phyloP scores from a whole-genome alignment of 2,329 filamentous ascomycete species.

The Aspergillus awamori region DNA sequence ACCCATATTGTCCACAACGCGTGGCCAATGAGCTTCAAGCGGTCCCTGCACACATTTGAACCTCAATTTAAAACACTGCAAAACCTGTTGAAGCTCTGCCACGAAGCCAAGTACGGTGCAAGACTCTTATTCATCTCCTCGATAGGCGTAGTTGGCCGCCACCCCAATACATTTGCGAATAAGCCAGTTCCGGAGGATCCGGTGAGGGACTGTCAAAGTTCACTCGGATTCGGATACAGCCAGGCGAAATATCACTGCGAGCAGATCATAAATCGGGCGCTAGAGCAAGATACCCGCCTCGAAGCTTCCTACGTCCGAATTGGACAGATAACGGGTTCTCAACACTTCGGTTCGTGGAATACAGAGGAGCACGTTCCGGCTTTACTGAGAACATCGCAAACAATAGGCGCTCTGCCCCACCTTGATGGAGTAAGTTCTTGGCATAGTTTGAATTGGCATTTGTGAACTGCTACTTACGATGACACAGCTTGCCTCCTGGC shows the following conservation, averaged over 20 bases:
- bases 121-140: neutral
- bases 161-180: neutral
- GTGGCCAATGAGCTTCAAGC: conserved; percentile 23
- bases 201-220: neutral
- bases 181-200: neutral
- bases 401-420: neutral
- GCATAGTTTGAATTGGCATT: neutral
- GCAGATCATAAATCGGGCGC: neutral
- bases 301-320: neutral
- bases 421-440: neutral
- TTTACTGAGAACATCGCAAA: neutral
- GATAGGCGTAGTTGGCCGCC: neutral
- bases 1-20: conserved; percentile 20
- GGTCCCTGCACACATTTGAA: conserved; percentile 20
- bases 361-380: neutral
- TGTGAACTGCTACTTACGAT: neutral
- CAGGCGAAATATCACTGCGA: neutral
- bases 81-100: neutral
- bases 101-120: neutral
- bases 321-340: neutral
- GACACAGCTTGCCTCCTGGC: neutral
- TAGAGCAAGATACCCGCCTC: neutral
- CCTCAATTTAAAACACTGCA: conserved; percentile 17
- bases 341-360: neutral
- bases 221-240: neutral